Percentiles rank a stretch among this genome's conserved stretches.
Conservation (phyloP, 352 stramenopile species). For the Saprolegnia parasitica region DNA sequence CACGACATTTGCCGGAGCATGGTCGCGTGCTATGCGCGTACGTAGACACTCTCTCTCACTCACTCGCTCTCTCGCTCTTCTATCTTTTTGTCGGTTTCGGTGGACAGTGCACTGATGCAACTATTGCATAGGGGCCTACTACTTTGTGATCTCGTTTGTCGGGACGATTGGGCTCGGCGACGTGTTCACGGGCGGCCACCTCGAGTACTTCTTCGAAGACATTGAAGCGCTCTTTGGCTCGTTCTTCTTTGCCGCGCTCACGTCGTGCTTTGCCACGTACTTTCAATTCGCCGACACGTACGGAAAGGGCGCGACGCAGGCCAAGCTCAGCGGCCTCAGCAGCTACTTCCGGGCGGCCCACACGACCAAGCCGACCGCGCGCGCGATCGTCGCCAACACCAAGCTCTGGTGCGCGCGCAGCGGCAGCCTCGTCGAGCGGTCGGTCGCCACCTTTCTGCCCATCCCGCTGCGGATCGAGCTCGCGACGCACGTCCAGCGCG, state of each 20-base stretch:
- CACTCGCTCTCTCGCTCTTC: too few relatives aligned
- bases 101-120: neutral
- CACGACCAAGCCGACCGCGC: slow-evolving; percentile 25
- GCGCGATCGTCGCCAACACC: slow-evolving; percentile 23
- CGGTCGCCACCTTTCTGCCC: slow-evolving; percentile 18
- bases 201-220: slow-evolving; percentile 30
- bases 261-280: slow-evolving; percentile 26
- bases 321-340: slow-evolving; percentile 18
- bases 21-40: slow-evolving; percentile 25
- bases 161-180: slow-evolving; percentile 26
- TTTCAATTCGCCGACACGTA: slow-evolving; percentile 29
- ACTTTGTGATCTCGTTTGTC: slow-evolving; percentile 29
- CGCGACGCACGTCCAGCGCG: slow-evolving; percentile 7
- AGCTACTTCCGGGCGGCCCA: slow-evolving; percentile 27
- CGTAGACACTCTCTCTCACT: neutral
- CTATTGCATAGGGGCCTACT: slow-evolving; percentile 26
- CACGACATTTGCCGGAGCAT: slow-evolving; percentile 26
- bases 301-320: slow-evolving; percentile 20
- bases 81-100: neutral
- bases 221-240: slow-evolving; percentile 25
- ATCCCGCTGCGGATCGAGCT: slow-evolving; percentile 23
- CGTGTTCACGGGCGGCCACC: slow-evolving; percentile 24
- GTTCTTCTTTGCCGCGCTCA: slow-evolving; percentile 29
- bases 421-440: slow-evolving; percentile 17
- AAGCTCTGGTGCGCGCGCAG: slow-evolving; percentile 27